Percentiles rank a stretch among this genome's conserved stretches.
Conservation (phyloP, 2,329 filamentous ascomycete genomes). For the Emmonsiellopsis sp. region DNA sequence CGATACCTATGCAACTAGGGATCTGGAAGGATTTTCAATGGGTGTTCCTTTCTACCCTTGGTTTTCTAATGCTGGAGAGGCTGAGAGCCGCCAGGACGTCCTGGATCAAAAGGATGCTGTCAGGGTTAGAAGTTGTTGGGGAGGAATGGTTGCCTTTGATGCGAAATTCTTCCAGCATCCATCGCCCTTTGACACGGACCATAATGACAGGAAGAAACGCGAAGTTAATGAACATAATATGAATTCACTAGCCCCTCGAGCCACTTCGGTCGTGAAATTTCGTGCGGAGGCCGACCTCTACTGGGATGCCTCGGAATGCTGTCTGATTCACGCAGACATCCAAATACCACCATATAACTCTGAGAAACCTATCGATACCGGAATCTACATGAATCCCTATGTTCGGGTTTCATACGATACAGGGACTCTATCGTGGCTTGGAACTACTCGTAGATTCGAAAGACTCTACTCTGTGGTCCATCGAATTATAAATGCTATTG, state of each 20-base stretch:
- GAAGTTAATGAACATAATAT: neutral
- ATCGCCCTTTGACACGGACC: neutral
- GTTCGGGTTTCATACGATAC: conserved; percentile 61
- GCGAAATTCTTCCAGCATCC: conserved; percentile 34
- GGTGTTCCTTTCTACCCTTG: conserved; percentile 66
- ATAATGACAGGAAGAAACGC: conserved; percentile 2
- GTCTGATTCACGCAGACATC: conserved; percentile 46
- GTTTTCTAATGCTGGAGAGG: conserved; percentile 48
- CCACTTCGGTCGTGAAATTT: conserved; percentile 43
- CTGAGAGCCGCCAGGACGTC: conserved; percentile 53
- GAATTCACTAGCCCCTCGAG: conserved; percentile 15
- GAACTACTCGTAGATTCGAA: conserved; percentile 56
- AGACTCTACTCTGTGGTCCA: conserved; percentile 54
- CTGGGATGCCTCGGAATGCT: conserved; percentile 59
- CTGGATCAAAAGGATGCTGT: conserved; percentile 51
- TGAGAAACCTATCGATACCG: conserved; percentile 37
- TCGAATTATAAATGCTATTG: conserved; percentile 47
- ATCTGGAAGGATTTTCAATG: conserved; percentile 58
- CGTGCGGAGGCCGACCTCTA: conserved; percentile 50
- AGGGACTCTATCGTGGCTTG: conserved; percentile 49
- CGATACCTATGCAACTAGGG: conserved; percentile 65
- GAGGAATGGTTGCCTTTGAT: conserved; percentile 56
- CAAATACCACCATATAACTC: conserved; percentile 23
- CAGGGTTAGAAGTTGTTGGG: conserved; percentile 66
- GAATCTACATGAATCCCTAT: conserved; percentile 67